phyloP scores from a whole-genome alignment of 2,329 filamentous ascomycete genomes.

The Lachnellula cervina region DNA sequence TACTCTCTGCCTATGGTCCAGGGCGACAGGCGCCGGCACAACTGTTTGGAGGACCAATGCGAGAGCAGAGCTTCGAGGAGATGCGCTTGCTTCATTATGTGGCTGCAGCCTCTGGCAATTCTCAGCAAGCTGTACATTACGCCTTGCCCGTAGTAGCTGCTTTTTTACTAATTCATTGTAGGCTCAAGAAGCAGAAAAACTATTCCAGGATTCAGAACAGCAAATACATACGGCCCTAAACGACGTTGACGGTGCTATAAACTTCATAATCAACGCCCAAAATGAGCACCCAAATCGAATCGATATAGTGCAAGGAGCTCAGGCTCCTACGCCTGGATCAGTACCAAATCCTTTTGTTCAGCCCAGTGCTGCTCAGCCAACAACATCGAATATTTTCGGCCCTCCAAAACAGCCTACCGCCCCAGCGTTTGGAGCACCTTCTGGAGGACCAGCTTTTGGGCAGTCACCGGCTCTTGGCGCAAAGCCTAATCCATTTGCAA shows the following conservation, averaged over 20 bases:
- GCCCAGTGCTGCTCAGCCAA: conserved; percentile 32
- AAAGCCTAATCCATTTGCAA: conserved; percentile 29
- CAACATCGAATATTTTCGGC: conserved; percentile 4
- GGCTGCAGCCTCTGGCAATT: conserved; percentile 56
- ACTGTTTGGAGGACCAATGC: conserved; percentile 71
- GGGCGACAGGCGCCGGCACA: conserved; percentile 72
- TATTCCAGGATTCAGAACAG: conserved; percentile 60
- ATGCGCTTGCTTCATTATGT: conserved; percentile 75
- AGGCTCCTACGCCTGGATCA: conserved; percentile 37
- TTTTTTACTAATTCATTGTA: conserved; percentile 30
- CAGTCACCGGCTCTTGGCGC: conserved; percentile 34
- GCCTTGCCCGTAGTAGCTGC: not conserved
- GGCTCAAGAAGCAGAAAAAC: conserved; percentile 54
- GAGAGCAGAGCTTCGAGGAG: conserved; percentile 88
- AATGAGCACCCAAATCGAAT: conserved; percentile 71
- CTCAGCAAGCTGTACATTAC: conserved; percentile 38
- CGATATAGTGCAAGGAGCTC: conserved; percentile 50
- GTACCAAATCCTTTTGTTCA: conserved; percentile 29
- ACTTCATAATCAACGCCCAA: conserved; percentile 61
- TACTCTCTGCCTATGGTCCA: conserved; percentile 81
- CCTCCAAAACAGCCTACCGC: conserved; percentile 2
- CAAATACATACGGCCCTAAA: conserved; percentile 68
- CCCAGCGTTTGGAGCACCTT: not conserved
- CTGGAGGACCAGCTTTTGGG: conserved; percentile 29
- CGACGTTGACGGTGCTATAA: conserved; percentile 67